Percentiles rank a stretch among this genome's conserved stretches.
Conservation (phyloP, 495 filamentous ascomycete genomes). For the Clohesyomyces aquaticus region DNA sequence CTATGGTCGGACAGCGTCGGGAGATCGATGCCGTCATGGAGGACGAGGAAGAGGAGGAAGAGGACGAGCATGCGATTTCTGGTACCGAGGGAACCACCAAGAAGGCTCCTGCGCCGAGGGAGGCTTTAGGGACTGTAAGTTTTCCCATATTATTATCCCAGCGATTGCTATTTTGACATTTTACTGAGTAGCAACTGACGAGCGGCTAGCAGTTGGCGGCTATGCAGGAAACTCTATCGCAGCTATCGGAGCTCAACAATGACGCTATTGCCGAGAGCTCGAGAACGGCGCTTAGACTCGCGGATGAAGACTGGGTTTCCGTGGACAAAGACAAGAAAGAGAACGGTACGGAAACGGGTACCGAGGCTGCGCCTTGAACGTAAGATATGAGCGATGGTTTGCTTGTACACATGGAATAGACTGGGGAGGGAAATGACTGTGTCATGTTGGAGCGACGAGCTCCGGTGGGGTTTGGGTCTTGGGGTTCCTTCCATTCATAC, state of each 20-base stretch:
- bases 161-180: neutral
- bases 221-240: constrained; percentile 37
- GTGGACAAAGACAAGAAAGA: too few relatives aligned
- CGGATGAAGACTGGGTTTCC: constrained; percentile 15
- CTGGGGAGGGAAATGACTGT: too few relatives aligned
- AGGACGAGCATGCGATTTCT: constrained; percentile 7
- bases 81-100: constrained; percentile 14
- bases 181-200: constrained; percentile 32
- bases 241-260: constrained; percentile 38
- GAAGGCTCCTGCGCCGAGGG: constrained; percentile 12
- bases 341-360: too few relatives aligned
- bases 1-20: constrained; percentile 30
- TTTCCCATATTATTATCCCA: neutral
- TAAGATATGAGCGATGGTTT: too few relatives aligned
- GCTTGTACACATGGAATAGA: too few relatives aligned
- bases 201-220: constrained; percentile 38
- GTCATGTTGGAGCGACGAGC: too few relatives aligned
- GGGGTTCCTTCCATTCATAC: too few relatives aligned
- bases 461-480: too few relatives aligned
- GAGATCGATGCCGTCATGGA: constrained; percentile 29
- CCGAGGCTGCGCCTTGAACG: too few relatives aligned
- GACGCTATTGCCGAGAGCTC: constrained; percentile 39
- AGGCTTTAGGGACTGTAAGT: constrained; percentile 38
- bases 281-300: constrained; percentile 26
- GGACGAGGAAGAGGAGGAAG: constrained; percentile 36